phyloP scores from a whole-genome alignment of 2,329 filamentous ascomycete species.

The Colletotrichum gloeosporioides region DNA sequence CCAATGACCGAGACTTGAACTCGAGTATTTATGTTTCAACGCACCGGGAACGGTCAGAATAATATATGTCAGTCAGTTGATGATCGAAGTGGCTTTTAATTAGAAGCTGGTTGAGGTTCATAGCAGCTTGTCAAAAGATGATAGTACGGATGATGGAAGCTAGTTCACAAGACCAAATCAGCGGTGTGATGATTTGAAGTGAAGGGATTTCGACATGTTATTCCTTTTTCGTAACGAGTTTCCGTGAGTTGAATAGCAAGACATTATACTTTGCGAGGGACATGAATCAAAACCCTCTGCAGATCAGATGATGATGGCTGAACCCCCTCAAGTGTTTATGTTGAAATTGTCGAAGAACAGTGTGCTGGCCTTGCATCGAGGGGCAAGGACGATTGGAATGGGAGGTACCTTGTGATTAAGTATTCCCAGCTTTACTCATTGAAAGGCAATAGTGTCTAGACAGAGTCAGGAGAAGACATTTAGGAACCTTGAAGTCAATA shows the following conservation, averaged over 20 bases:
- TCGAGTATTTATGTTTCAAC: not conserved
- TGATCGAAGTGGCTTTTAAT: not conserved
- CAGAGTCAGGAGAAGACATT: not conserved
- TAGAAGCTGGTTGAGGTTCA: not conserved
- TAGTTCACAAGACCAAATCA: not conserved
- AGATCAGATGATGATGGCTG: not conserved
- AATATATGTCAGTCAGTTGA: not conserved
- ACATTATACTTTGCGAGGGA: no score
- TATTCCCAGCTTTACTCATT: not conserved
- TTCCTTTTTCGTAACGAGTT: not conserved
- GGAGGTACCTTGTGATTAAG: not conserved
- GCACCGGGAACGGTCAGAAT: no score
- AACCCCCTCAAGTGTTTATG: accelerated
- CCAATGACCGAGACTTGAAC: accelerated
- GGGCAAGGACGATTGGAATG: not conserved
- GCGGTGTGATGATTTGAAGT: not conserved
- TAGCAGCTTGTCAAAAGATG: not conserved
- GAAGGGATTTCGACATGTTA: not conserved
- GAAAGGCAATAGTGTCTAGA: not conserved
- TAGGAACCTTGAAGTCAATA: not conserved
- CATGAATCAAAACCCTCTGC: not conserved
- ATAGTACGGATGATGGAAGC: not conserved
- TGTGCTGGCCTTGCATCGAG: not conserved
- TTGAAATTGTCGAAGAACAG: not conserved
- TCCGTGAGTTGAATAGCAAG: not conserved